Evolutionary conservation across 495 filamentous ascomycete species (phyloP).

Genomic region (Daldinia bambusicola): DNA sequence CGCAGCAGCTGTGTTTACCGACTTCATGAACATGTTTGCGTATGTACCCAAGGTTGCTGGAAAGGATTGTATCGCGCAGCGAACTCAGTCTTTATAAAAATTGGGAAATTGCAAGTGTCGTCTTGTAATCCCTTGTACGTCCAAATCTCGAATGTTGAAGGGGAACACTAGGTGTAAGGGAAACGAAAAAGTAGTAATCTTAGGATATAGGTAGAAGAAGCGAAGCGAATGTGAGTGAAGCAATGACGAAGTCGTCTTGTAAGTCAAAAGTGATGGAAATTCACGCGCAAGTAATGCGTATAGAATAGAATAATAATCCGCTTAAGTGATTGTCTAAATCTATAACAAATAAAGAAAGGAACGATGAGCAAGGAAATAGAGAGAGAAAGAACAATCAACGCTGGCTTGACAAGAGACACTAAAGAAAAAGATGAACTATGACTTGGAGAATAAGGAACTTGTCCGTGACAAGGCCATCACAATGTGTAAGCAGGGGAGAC

Average conservation of each 20-base stretch:
- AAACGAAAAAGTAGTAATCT: conserved; percentile 4
- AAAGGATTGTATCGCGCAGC: conserved; percentile 31
- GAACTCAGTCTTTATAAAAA: conserved; percentile 24
- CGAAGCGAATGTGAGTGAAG: conserved; percentile 28
- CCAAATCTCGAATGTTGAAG: conserved; percentile 8
- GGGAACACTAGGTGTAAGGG: conserved; percentile 18
- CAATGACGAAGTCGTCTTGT: conserved; percentile 12
- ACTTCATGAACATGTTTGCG: conserved; percentile 47
- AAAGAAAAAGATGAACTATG: conserved; percentile 37
- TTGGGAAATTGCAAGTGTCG: conserved; percentile 31
- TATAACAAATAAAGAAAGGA: conserved; percentile 23
- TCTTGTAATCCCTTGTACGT: conserved; percentile 33
- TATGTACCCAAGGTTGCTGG: neutral
- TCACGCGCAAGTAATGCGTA: conserved; percentile 10
- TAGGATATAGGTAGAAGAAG: conserved; percentile 2
- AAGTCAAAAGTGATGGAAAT: conserved; percentile 20
- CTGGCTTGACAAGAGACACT: conserved; percentile 21
- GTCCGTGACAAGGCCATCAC: conserved; percentile 15
- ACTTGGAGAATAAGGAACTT: conserved; percentile 19
- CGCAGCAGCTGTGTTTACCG: conserved; percentile 44
- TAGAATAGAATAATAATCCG: conserved; percentile 18
- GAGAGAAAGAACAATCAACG: conserved; percentile 37
- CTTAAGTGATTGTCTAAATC: conserved; percentile 26
- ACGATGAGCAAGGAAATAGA: conserved; percentile 12
- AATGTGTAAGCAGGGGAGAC: conserved; percentile 21